These are phyloP conservation scores for Tuber indicum DNA, from an alignment of 495 filamentous ascomycete genomes.

Conservation along the genomic window DNA sequence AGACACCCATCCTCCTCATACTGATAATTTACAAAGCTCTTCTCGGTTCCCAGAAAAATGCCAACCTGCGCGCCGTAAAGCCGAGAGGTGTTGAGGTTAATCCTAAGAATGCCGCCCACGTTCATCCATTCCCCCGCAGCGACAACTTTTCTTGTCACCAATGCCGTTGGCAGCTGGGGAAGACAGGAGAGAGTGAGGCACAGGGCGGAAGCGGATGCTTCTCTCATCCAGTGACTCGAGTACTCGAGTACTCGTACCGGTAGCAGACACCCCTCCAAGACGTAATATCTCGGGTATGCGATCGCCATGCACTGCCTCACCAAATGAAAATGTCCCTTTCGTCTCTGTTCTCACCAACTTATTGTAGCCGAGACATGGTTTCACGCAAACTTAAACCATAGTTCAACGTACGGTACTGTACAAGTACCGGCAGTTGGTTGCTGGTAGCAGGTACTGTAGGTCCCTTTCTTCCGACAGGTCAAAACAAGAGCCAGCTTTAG, in stretches of 20 bases:
- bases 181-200: not conserved
- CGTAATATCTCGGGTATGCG: conserved; percentile 7
- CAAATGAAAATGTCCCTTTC: not conserved
- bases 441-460: not conserved
- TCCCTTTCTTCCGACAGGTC: not conserved
- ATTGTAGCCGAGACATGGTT: not conserved
- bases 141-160: not conserved
- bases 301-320: not conserved
- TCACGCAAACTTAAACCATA: not conserved
- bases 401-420: not conserved
- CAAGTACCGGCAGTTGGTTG: no score
- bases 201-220: not conserved
- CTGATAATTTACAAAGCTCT: no score
- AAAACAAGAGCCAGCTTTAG: not conserved
- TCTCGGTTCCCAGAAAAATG: no score
- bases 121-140: not conserved
- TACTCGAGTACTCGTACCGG: no score
- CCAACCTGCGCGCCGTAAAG: no score
- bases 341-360: not conserved
- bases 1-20: not conserved
- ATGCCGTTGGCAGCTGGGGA: not conserved
- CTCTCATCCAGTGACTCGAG: not conserved
- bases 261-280: not conserved
- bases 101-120: not conserved
- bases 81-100: no score